phyloP scores from a whole-genome alignment of 495 filamentous ascomycete genomes.

The Neurospora hispaniola region DNA sequence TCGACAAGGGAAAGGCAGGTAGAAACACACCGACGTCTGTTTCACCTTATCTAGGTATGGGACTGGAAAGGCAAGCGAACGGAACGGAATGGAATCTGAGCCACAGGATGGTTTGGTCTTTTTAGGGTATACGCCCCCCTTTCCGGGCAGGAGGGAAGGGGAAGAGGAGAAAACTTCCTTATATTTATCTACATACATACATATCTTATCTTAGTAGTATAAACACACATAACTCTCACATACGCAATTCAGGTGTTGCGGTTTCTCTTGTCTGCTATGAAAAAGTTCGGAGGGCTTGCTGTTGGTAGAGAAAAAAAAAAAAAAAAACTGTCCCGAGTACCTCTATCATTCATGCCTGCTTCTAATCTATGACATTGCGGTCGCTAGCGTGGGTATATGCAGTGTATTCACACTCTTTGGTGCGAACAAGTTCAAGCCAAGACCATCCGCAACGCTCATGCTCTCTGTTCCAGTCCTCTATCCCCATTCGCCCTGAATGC shows the following conservation, averaged over 20 bases:
- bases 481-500: background rate
- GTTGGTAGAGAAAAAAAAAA: background rate
- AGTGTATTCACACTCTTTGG: background rate
- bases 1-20: background rate
- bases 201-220: background rate
- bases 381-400: background rate
- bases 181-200: constrained; percentile 1
- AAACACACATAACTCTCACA: background rate
- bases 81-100: background rate
- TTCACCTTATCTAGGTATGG: background rate
- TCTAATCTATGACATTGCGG: background rate
- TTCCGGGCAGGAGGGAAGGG: background rate
- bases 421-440: background rate
- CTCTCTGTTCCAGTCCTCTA: background rate
- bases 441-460: background rate
- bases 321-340: background rate
- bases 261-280: background rate
- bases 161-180: background rate
- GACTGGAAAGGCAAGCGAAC: background rate
- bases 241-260: background rate
- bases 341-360: background rate
- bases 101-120: background rate
- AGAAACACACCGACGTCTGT: background rate
- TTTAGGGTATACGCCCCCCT: background rate
- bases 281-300: background rate